Evolutionary conservation across 2,329 filamentous ascomycete genomes (phyloP).

Genomic region (Penicillium hesseltinei): DNA sequence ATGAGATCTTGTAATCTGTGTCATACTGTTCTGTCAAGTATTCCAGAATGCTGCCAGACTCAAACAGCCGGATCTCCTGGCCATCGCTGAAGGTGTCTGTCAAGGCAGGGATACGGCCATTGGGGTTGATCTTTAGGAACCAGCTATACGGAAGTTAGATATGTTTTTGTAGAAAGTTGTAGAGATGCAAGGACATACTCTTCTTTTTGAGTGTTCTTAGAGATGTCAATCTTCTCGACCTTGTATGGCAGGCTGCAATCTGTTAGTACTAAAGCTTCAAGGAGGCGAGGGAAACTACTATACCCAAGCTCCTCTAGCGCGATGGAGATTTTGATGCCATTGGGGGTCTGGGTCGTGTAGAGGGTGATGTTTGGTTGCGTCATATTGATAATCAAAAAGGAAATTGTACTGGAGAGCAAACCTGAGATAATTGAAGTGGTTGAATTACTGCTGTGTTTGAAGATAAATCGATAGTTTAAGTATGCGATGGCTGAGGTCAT

Average conservation of each 20-base stretch:
- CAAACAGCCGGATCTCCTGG: conserved; percentile 72
- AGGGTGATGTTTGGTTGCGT: conserved; percentile 66
- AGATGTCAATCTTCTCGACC: conserved; percentile 67
- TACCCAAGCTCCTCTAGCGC: conserved; percentile 76
- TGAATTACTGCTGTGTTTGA: background rate
- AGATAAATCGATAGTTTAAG: background rate
- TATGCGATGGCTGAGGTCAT: background rate
- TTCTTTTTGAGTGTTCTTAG: conserved; percentile 76
- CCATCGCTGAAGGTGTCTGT: conserved; percentile 77
- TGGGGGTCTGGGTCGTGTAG: conserved; percentile 80
- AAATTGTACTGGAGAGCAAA: background rate
- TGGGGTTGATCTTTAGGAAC: conserved; percentile 91
- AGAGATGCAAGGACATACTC: conserved; percentile 33
- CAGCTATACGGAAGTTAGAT: conserved; percentile 48
- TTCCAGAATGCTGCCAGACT: conserved; percentile 78
- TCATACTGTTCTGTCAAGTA: conserved; percentile 84
- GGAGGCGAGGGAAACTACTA: conserved; percentile 3
- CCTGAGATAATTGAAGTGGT: background rate
- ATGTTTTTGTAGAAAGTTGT: background rate
- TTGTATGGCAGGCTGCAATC: conserved; percentile 65
- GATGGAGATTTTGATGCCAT: conserved; percentile 87
- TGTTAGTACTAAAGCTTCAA: conserved; percentile 15
- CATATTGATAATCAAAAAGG: conserved; percentile 19
- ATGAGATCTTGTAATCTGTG: conserved; percentile 76
- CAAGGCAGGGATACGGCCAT: conserved; percentile 84